Conservation (phyloP, 2,329 filamentous ascomycete species). For the Epicoccum sorghinum region DNA sequence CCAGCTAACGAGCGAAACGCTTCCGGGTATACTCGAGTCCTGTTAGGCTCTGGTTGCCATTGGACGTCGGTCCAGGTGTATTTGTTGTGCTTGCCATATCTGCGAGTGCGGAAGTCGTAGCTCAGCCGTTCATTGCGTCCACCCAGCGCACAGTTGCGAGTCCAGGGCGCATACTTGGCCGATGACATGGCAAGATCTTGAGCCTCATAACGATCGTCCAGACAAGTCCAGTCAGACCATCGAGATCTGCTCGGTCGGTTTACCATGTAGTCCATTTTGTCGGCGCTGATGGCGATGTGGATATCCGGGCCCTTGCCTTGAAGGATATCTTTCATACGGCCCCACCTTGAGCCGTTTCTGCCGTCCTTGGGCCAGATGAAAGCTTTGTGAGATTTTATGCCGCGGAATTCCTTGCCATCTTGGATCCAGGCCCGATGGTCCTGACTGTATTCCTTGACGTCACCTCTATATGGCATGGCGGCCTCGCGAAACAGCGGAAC, state of each 20-base stretch:
- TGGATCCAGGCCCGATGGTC: slow-evolving; percentile 34
- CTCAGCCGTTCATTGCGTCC: slow-evolving; percentile 24
- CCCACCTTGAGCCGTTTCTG: slow-evolving; percentile 42
- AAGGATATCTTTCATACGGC: slow-evolving; percentile 53
- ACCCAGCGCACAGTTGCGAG: slow-evolving; percentile 17
- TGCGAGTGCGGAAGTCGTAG: slow-evolving; percentile 48
- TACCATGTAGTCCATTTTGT: slow-evolving; percentile 45
- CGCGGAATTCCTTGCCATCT: slow-evolving; percentile 23
- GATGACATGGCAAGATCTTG: slow-evolving; percentile 18
- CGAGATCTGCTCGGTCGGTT: slow-evolving; percentile 45
- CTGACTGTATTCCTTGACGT: slow-evolving; percentile 30
- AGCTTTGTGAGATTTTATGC: slow-evolving; percentile 46
- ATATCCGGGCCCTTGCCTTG: slow-evolving; percentile 53
- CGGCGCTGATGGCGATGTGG: slow-evolving; percentile 49
- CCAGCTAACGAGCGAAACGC: slow-evolving; percentile 36
- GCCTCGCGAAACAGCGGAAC: slow-evolving; percentile 5
- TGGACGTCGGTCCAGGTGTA: slow-evolving; percentile 41
- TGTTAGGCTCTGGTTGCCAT: slow-evolving; percentile 36
- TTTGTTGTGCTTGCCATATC: slow-evolving; percentile 34
- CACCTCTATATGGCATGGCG: slow-evolving; percentile 18
- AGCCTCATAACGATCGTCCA: slow-evolving; percentile 28
- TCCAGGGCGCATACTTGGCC: slow-evolving; percentile 25
- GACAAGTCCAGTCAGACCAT: slow-evolving; percentile 46
- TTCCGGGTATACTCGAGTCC: slow-evolving; percentile 29
- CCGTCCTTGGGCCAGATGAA: slow-evolving; percentile 55